A percentile compares a stretch with the other conserved stretches of the same genome.
Evolutionary conservation across 192 early-diverging fungal genomes (phyloP).

Genomic region (Coemansia sp.): DNA sequence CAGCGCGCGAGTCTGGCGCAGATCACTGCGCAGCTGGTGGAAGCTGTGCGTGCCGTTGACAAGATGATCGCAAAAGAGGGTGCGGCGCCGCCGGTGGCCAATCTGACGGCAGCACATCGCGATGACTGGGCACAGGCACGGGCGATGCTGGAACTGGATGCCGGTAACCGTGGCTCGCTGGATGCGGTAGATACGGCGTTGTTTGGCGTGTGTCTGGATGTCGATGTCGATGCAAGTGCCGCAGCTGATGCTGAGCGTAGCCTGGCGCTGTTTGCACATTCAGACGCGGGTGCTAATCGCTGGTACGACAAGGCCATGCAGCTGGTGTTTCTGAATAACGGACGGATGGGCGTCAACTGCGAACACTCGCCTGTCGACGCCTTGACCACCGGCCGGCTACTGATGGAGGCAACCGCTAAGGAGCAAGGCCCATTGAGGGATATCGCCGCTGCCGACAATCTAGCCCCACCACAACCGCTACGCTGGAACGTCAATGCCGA

Average conservation of each 20-base stretch:
- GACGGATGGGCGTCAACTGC: constrained; percentile 88
- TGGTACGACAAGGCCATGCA: constrained; percentile 98
- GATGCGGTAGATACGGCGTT: constrained; percentile 73
- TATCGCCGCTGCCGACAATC: constrained; percentile 28
- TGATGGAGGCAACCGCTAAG: constrained; percentile 66
- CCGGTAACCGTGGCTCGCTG: constrained; percentile 59
- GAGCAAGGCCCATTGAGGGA: constrained; percentile 27
- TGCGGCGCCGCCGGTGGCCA: constrained; percentile 7
- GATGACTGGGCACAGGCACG: constrained; percentile 81
- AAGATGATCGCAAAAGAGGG: not conserved
- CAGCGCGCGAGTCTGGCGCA: constrained; percentile 59
- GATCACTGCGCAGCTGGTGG: constrained; percentile 40
- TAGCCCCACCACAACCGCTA: constrained; percentile 61
- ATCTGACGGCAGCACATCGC: constrained; percentile 57
- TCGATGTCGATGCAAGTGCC: constrained; percentile 60
- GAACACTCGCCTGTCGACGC: constrained; percentile 96
- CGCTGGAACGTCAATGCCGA: constrained; percentile 67
- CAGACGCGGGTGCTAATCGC: constrained; percentile 73
- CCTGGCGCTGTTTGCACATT: constrained; percentile 78
- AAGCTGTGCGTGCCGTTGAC: constrained; percentile 24
- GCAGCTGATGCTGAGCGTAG: constrained; percentile 62
- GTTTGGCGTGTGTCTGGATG: constrained; percentile 87
- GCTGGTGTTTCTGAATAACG: constrained; percentile 80
- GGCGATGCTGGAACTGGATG: constrained; percentile 43
- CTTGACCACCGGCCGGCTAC: constrained; percentile 78